Evolutionary conservation across 306 rosid genomes (phyloP).

Genomic region (Cucumis cinereus): DNA sequence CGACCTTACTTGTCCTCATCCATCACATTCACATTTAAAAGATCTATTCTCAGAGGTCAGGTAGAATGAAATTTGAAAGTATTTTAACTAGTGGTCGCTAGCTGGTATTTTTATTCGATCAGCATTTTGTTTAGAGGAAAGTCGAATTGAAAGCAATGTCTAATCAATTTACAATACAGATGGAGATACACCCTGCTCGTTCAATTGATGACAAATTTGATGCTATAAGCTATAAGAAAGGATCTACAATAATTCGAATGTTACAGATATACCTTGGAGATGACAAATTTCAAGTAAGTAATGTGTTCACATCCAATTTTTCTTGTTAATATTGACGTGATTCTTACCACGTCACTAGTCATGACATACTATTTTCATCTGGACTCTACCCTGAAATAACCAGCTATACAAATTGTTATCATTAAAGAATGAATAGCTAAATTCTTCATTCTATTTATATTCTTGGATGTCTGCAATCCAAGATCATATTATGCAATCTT

Average conservation of each 20-base stretch:
- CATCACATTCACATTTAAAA: background rate
- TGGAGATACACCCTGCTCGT: slow-evolving; percentile 40
- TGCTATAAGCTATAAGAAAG: slow-evolving; percentile 47
- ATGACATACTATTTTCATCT: background rate
- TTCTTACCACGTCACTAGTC: background rate
- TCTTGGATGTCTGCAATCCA: background rate
- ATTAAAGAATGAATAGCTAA: no score
- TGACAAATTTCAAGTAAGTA: slow-evolving; percentile 34
- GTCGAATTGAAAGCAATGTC: background rate
- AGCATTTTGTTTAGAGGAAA: background rate
- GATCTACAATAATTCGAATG: slow-evolving; percentile 48
- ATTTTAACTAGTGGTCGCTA: background rate
- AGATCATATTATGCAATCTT: background rate
- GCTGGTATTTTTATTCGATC: background rate
- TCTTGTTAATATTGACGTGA: background rate
- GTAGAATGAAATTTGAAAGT: background rate
- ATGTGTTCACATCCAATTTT: background rate
- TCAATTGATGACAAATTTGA: slow-evolving; percentile 40
- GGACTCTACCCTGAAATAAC: background rate
- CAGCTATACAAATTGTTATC: background rate
- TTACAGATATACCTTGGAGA: slow-evolving; percentile 45
- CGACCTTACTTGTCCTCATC: background rate
- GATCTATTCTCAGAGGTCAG: background rate
- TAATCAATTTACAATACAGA: slow-evolving; percentile 20
- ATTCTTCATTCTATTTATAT: background rate